These are phyloP conservation scores for Aspergillus versicolor DNA, from an alignment of 2,329 filamentous ascomycete genomes.

Conservation along the genomic window DNA sequence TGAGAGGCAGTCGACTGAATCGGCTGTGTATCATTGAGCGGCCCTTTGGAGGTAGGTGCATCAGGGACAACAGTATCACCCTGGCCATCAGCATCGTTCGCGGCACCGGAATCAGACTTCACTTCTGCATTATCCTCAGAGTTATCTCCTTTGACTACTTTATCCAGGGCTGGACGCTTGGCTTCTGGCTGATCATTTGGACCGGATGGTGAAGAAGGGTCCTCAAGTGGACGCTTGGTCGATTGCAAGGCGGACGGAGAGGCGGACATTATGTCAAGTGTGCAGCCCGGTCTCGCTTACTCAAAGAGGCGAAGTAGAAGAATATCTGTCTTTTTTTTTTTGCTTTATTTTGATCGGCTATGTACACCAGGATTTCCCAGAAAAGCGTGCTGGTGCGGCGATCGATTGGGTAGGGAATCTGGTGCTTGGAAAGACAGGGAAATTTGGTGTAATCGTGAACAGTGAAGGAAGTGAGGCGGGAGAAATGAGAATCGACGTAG, in stretches of 20 bases:
- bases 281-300: conserved; percentile 39
- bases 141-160: conserved; percentile 69
- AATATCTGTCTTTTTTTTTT: conserved; percentile 51
- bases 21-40: conserved; percentile 55
- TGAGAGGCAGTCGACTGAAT: conserved; percentile 58
- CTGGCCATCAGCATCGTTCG: conserved; percentile 44
- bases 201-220: conserved; percentile 90
- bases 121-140: conserved; percentile 32
- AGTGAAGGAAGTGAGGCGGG: conserved; percentile 37
- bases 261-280: conserved; percentile 65
- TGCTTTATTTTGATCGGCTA: conserved; percentile 54
- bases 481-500: conserved; percentile 32
- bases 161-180: conserved; percentile 94
- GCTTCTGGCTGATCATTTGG: conserved; percentile 93
- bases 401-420: conserved; percentile 39
- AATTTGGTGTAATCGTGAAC: conserved; percentile 31
- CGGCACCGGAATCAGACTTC: conserved; percentile 22
- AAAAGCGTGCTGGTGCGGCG: conserved; percentile 86
- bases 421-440: conserved; percentile 36
- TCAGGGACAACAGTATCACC: conserved; percentile 70
- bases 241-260: conserved; percentile 53
- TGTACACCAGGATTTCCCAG: conserved; percentile 86
- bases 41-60: conserved; percentile 56
- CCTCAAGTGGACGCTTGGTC: conserved; percentile 89
- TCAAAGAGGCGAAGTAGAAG: conserved; percentile 46